Evolutionary conservation across 805 yeast genomes (phyloP).

Genomic region (Wickerhamomyces ciferrii): DNA sequence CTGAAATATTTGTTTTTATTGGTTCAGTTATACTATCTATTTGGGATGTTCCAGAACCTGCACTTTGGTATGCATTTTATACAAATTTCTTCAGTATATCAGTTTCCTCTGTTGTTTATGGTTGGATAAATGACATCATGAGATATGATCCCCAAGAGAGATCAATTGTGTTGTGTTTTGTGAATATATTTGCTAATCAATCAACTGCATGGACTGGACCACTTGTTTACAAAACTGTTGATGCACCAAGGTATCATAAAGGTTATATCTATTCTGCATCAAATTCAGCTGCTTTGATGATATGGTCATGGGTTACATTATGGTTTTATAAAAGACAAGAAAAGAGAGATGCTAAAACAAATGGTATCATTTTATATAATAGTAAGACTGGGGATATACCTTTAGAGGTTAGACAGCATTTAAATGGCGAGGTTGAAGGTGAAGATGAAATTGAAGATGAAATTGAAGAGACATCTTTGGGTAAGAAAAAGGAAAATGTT

Average conservation of each 20-base stretch:
- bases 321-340: constrained; percentile 34
- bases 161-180: constrained; percentile 41
- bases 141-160: constrained; percentile 48
- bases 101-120: constrained; percentile 50
- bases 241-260: constrained; percentile 48
- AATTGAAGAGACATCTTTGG: too few species aligned
- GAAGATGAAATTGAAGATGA: not conserved
- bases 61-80: constrained; percentile 46
- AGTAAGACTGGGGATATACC: constrained; percentile 17
- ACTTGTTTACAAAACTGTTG: constrained; percentile 30
- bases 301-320: constrained; percentile 17
- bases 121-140: constrained; percentile 56
- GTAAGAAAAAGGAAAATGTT: too few species aligned
- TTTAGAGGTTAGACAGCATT: constrained; percentile 1
- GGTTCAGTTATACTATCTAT: constrained; percentile 42
- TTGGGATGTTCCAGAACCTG: constrained; percentile 43
- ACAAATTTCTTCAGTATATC: constrained; percentile 30
- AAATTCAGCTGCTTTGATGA: constrained; percentile 19
- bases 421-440: not conserved
- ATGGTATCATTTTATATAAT: constrained; percentile 31
- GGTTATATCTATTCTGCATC: constrained; percentile 42
- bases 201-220: constrained; percentile 46
- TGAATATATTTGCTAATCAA: constrained; percentile 47
- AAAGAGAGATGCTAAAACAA: constrained; percentile 26
- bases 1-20: constrained; percentile 37